These are phyloP conservation scores for Penicillium silybi DNA, from an alignment of 495 filamentous ascomycete genomes.

Conservation along the genomic window DNA sequence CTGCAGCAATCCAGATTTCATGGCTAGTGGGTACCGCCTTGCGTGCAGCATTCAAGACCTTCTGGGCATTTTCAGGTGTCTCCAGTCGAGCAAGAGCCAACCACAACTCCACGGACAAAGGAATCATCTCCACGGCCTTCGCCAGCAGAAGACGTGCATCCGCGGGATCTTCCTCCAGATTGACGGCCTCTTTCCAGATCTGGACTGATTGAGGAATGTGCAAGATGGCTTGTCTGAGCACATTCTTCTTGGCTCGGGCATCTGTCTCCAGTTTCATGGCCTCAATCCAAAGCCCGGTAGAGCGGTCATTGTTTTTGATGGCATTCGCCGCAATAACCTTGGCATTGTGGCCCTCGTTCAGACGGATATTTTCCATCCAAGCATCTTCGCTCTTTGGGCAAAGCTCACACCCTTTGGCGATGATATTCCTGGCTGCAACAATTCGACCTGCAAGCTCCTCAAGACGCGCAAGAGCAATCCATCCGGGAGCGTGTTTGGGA, in stretches of 20 bases:
- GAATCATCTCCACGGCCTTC: slow-evolving; percentile 92
- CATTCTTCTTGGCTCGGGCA: slow-evolving; percentile 76
- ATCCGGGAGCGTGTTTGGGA: slow-evolving; percentile 89
- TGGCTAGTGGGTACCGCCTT: slow-evolving; percentile 88
- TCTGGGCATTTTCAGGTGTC: slow-evolving; percentile 82
- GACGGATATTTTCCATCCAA: slow-evolving; percentile 91
- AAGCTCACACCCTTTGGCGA: slow-evolving; percentile 78
- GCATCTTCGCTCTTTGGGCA: slow-evolving; percentile 93
- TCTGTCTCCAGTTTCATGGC: slow-evolving; percentile 91
- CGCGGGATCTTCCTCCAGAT: slow-evolving; percentile 82
- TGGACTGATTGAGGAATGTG: slow-evolving; percentile 87
- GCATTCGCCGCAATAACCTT: slow-evolving; percentile 95
- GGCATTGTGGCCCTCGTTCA: slow-evolving; percentile 88
- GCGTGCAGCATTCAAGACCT: slow-evolving; percentile 90
- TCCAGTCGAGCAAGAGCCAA: slow-evolving; percentile 87
- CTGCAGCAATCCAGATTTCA: slow-evolving; percentile 95
- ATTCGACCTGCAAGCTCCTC: slow-evolving; percentile 91
- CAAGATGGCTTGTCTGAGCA: slow-evolving; percentile 82
- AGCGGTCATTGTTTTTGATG: slow-evolving; percentile 84
- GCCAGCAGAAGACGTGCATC: slow-evolving; percentile 84
- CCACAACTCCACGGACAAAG: slow-evolving; percentile 90
- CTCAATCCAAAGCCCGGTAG: slow-evolving; percentile 85
- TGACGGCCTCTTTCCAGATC: slow-evolving; percentile 97
- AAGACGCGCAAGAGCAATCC: slow-evolving; percentile 90
- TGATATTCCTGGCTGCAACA: slow-evolving; percentile 78